Evolutionary conservation across 768 basidiomycete species (phyloP).

Genomic region (Hypholoma sublateritium): DNA sequence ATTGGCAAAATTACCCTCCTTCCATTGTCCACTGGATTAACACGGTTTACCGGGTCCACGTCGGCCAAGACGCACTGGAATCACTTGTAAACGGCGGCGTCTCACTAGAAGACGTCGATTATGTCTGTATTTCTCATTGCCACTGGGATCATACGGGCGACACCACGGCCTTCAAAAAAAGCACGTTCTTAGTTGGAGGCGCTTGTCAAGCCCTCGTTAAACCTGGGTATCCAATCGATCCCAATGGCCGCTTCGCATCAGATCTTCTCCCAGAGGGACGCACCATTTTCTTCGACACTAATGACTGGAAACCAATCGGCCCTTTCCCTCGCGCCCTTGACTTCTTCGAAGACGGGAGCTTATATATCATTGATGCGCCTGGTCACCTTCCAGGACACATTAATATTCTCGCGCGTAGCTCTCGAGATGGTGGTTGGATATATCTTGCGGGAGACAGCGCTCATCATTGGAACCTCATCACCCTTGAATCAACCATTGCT

Average conservation of each 20-base stretch:
- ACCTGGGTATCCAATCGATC: conserved; percentile 42
- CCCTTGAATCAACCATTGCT: conserved; percentile 41
- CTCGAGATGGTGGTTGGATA: conserved; percentile 52
- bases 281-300: conserved; percentile 34
- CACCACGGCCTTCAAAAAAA: conserved; percentile 40
- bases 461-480: conserved; percentile 53
- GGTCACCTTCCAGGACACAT: conserved; percentile 59
- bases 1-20: conserved; percentile 43
- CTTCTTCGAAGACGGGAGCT: conserved; percentile 56
- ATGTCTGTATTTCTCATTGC: conserved; percentile 49
- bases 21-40: conserved; percentile 26
- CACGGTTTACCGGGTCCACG: conserved; percentile 21
- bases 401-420: conserved; percentile 54
- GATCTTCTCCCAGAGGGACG: conserved; percentile 38
- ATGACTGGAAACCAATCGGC: conserved; percentile 41
- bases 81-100: conserved; percentile 52
- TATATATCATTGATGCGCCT: conserved; percentile 57
- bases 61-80: conserved; percentile 42
- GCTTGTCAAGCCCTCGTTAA: conserved; percentile 33
- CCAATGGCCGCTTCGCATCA: conserved; percentile 28
- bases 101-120: conserved; percentile 38
- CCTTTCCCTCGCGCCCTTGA: conserved; percentile 53
- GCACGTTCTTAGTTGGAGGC: conserved; percentile 48
- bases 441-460: conserved; percentile 57
- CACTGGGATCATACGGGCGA: conserved; percentile 60